Conservation (phyloP, 1,284 basidiomycete species). For the Moniliella sp. region DNA sequence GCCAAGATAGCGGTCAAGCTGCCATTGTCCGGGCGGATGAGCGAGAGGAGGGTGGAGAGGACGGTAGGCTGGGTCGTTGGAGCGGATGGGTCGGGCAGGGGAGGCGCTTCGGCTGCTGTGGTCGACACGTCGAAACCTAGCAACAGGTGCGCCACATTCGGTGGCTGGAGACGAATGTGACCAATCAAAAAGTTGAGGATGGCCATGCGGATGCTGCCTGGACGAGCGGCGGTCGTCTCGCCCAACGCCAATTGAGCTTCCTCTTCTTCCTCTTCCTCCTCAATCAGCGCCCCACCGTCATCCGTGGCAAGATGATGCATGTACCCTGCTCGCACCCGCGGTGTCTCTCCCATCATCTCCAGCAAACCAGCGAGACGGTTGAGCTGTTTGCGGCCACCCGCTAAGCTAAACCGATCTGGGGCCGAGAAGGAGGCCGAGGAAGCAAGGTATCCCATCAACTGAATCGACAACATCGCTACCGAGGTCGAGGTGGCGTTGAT, state of each 20-base stretch:
- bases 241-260: constrained; percentile 43
- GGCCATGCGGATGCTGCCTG: constrained; percentile 39
- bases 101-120: constrained; percentile 35
- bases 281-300: constrained; percentile 24
- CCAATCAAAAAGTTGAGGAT: constrained; percentile 68
- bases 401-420: constrained; percentile 44
- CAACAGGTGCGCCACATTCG: constrained; percentile 72
- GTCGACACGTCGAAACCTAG: constrained; percentile 50
- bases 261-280: constrained; percentile 43
- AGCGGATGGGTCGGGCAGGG: constrained; percentile 37
- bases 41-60: constrained; percentile 59
- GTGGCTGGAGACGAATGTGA: constrained; percentile 52
- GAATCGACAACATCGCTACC: constrained; percentile 55
- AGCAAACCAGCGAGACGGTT: constrained; percentile 54
- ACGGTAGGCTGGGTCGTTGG: constrained; percentile 34
- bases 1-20: neutral
- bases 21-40: constrained; percentile 44
- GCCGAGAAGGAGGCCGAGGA: constrained; percentile 40
- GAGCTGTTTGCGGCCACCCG: constrained; percentile 35
- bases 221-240: constrained; percentile 34
- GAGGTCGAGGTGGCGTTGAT: constrained; percentile 54
- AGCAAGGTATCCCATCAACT: constrained; percentile 51
- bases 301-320: constrained; percentile 45
- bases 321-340: constrained; percentile 64
- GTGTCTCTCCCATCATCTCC: constrained; percentile 60